Evolutionary conservation across 2,329 filamentous ascomycete genomes (phyloP).

Genomic region (Nemania abortiva): DNA sequence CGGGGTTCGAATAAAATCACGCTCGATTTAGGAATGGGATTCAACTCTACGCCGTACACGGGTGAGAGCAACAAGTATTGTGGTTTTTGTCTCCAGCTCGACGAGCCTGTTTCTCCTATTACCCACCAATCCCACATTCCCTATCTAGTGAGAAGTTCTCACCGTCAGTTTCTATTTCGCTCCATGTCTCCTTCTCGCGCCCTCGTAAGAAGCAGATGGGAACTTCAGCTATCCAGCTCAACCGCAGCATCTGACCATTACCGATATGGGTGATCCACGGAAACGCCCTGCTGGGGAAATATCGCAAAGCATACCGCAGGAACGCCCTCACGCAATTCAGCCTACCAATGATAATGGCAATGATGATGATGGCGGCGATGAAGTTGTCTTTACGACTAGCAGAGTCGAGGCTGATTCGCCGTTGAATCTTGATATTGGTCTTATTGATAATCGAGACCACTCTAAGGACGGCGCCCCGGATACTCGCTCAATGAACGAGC

Average conservation of each 20-base stretch:
- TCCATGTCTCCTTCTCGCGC: neutral
- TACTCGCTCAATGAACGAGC: conserved; percentile 22
- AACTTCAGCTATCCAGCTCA: neutral
- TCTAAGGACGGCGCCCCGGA: neutral
- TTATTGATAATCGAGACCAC: conserved; percentile 15
- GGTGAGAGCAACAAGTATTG: conserved; percentile 1
- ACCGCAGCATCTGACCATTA: conserved; percentile 1
- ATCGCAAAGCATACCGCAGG: neutral
- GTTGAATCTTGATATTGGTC: conserved; percentile 29
- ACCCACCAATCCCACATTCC: neutral
- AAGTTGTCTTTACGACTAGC: conserved; percentile 35
- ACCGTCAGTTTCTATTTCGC: neutral
- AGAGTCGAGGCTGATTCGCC: conserved; percentile 32
- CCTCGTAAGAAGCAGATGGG: neutral
- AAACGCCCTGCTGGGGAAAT: conserved; percentile 7
- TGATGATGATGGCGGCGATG: conserved; percentile 31
- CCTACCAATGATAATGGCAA: conserved; percentile 28
- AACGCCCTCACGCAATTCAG: neutral
- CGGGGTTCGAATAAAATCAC: neutral
- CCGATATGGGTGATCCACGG: conserved; percentile 11
- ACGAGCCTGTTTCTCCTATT: neutral
- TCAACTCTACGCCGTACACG: neutral
- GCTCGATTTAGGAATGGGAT: conserved; percentile 1
- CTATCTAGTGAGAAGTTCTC: neutral
- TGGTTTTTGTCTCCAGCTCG: neutral